These are phyloP conservation scores for Solanum hybrid DNA, from an alignment of 305 asterid species.

Conservation along the genomic window DNA sequence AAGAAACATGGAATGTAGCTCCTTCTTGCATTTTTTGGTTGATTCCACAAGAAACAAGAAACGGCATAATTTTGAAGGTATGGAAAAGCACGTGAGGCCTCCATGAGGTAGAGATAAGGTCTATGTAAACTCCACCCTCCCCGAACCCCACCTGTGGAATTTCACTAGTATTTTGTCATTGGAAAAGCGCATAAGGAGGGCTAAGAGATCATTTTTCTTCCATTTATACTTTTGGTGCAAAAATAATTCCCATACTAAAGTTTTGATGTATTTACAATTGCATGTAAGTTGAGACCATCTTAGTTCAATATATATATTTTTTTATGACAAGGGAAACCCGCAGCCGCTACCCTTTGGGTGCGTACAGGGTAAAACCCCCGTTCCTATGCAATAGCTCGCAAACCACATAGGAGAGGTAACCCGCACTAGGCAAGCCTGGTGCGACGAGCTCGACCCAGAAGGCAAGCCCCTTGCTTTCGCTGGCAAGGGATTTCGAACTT, in stretches of 20 bases:
- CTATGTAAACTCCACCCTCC: background rate
- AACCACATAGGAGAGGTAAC: no score
- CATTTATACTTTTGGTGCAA: background rate
- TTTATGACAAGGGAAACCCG: no score
- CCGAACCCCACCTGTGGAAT: background rate
- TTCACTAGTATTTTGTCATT: background rate
- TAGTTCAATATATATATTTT: no score
- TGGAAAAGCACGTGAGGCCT: background rate
- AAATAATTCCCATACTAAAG: background rate
- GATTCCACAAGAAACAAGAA: background rate
- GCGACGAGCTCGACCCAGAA: no score
- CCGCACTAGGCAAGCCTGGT: no score
- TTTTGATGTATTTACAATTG: background rate
- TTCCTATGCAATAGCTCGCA: no score
- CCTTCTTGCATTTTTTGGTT: background rate
- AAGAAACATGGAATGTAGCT: background rate
- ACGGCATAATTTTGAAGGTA: background rate
- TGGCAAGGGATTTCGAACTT: no score
- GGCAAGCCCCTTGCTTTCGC: no score
- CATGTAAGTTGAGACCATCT: background rate
- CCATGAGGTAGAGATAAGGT: background rate
- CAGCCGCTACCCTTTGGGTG: no score
- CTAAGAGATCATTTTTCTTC: background rate
- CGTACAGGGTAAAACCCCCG: no score
- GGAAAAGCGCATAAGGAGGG: background rate